These are phyloP conservation scores for Hyaloscypha bicolor DNA, from an alignment of 495 filamentous ascomycete genomes.

Conservation along the genomic window DNA sequence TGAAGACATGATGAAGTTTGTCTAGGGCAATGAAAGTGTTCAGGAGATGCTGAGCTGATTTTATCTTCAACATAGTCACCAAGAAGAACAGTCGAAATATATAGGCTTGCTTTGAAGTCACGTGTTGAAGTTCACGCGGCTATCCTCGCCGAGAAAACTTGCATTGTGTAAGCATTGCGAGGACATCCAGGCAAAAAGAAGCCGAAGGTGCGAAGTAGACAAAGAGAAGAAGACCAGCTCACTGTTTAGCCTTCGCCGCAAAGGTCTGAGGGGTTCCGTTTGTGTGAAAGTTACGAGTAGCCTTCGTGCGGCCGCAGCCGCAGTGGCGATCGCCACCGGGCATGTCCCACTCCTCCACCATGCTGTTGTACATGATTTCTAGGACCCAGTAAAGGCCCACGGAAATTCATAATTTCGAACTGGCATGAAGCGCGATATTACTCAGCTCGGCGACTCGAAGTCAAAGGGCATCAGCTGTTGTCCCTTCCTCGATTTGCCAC, in stretches of 20 bases:
- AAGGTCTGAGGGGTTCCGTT: no score
- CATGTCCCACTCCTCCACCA: no score
- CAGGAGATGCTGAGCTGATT: no score
- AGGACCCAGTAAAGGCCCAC: background rate
- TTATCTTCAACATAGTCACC: no score
- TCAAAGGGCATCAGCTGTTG: background rate
- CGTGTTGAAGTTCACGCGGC: background rate
- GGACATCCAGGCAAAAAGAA: background rate
- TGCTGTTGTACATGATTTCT: no score
- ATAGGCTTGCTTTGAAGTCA: background rate
- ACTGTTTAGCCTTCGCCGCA: no score
- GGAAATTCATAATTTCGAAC: background rate
- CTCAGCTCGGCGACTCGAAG: no score
- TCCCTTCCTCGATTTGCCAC: background rate
- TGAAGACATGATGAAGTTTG: background rate
- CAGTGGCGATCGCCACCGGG: no score
- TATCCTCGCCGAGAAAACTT: background rate
- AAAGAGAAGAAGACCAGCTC: no score
- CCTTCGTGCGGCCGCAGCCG: no score
- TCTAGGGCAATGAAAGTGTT: background rate
- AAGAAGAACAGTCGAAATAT: slow-evolving; percentile 1
- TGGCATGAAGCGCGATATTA: background rate
- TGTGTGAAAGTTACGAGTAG: no score
- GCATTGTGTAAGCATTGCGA: background rate
- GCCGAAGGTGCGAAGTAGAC: no score